Base-by-base conservation (phyloP, 2,329 filamentous ascomycete genomes). In the Trichocomaceae sp. region DNA sequence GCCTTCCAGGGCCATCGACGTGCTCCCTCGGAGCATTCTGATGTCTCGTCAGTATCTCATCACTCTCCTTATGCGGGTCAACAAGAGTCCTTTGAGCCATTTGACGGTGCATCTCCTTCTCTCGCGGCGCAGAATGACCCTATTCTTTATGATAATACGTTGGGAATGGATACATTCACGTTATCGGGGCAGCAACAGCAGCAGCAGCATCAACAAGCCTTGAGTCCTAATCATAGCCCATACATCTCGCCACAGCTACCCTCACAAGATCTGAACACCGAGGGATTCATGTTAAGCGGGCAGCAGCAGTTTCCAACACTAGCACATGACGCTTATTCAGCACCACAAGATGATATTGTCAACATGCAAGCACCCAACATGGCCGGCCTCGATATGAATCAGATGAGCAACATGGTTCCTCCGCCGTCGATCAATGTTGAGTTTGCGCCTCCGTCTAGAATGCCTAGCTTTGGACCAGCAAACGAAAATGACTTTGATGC, bases 371-470 rank as follows among this genome's bases (percentile, higher is more conserved):
- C 62, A 35, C 55, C 77, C 37, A 75, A 69, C 55, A 73, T 77
- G 22, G 23, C 23, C 23, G 23, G 23, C 3, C 4, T 26, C 23
- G 87, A 91, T 55, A 81, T 88, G 67, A 82, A 83, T 5, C 84
- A 81, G 66, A 83, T 81, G 46, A 82, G 85, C 49, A 81, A 87
- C 61, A 93, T 95, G 85, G 87, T 86, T 3, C 88, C 91, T n/a
- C 91, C 91, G n/a, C 91, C 91, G 0, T 88, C 91, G 50, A 96
- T 96, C 72, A 95, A 93, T 66, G 93, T 96, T 63, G 88, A 96
- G 67, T 90, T 89, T 69, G 91, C 90, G 15, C 91, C 91, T 22
- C 85, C 85, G 8, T 82, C 87, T 51, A 76, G 81, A 56, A 82
- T 82, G 63, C 81, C 78, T 52, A 83, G 78, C 62, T 86, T 88